These are phyloP conservation scores for Xylaria arbuscula DNA, from an alignment of 2,329 filamentous ascomycete species.

Conservation along the genomic window DNA sequence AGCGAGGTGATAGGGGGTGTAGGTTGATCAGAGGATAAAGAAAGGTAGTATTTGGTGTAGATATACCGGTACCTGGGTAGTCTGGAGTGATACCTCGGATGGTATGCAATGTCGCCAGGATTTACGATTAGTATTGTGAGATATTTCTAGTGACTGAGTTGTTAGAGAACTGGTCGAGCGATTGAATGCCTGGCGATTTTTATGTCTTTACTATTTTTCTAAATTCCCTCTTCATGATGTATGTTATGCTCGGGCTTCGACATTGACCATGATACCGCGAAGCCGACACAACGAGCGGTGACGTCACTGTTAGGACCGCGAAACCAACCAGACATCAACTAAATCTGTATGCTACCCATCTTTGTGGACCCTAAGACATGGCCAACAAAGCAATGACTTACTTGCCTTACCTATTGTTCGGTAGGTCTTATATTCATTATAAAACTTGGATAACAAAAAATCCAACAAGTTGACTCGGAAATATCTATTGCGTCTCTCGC, in stretches of 20 bases:
- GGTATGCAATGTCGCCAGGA: not conserved
- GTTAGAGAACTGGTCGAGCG: not conserved
- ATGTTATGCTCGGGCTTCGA: constrained; percentile 6
- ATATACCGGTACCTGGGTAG: not conserved
- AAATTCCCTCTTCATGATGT: no score
- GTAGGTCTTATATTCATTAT: not conserved
- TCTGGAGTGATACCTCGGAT: not conserved
- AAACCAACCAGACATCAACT: not conserved
- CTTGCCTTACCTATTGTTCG: not conserved
- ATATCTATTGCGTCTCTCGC: not conserved
- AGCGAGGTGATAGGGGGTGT: not conserved
- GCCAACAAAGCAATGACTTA: not conserved
- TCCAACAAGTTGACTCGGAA: not conserved
- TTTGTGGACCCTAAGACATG: not conserved
- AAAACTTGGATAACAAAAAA: not conserved
- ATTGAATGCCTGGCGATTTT: not conserved
- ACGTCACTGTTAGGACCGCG: constrained; percentile 19
- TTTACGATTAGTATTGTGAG: not conserved
- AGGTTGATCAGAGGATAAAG: not conserved
- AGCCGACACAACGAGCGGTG: constrained; percentile 3
- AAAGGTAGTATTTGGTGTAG: not conserved
- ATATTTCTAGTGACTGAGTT: not conserved
- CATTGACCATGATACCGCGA: constrained; percentile 3
- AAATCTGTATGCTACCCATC: not conserved
- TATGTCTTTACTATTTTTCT: constrained; percentile 6